Conservation (phyloP, 768 basidiomycete species). For the Saitozyma sp. region DNA sequence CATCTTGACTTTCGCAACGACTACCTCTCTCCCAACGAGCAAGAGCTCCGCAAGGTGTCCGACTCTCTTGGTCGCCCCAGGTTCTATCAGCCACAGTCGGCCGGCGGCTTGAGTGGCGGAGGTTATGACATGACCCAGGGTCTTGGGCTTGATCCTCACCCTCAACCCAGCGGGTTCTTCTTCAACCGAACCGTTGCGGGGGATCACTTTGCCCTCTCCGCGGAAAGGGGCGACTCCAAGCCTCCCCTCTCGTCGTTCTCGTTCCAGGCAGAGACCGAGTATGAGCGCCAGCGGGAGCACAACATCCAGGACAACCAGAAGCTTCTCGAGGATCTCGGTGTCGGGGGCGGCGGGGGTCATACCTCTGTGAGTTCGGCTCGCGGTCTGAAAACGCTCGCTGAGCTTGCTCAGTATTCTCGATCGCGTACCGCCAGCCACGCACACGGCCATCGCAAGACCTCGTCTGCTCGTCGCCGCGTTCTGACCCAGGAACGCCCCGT, state of each 20-base stretch:
- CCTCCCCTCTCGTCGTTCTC: constrained; percentile 5
- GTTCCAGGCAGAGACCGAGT: constrained; percentile 36
- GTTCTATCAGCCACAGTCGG: neutral
- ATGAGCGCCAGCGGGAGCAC: constrained; percentile 45
- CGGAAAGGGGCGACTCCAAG: constrained; percentile 30
- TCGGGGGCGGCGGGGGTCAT: constrained; percentile 28
- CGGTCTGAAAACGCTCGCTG: neutral
- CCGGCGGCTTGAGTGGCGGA: neutral
- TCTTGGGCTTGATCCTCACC: constrained; percentile 23
- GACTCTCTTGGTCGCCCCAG: constrained; percentile 23
- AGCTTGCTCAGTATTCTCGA: constrained; percentile 12
- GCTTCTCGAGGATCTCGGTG: constrained; percentile 44
- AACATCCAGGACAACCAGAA: constrained; percentile 46
- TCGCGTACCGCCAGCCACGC: constrained; percentile 2
- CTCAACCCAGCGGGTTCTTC: constrained; percentile 30
- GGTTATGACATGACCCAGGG: constrained; percentile 12
- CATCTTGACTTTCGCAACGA: constrained; percentile 27
- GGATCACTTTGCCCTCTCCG: constrained; percentile 26
- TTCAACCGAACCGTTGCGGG: constrained; percentile 8
- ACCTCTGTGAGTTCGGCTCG: neutral
- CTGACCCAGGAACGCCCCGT: constrained; percentile 11
- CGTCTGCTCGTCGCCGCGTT: constrained; percentile 8
- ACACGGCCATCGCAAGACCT: constrained; percentile 14
- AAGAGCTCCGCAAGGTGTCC: constrained; percentile 43
- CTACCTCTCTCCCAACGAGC: constrained; percentile 22